Evolutionary conservation across 768 basidiomycete genomes (phyloP), one percentile per base, ranked within the genome.

Genomic region (Psilocybe cyanescens): DNA sequence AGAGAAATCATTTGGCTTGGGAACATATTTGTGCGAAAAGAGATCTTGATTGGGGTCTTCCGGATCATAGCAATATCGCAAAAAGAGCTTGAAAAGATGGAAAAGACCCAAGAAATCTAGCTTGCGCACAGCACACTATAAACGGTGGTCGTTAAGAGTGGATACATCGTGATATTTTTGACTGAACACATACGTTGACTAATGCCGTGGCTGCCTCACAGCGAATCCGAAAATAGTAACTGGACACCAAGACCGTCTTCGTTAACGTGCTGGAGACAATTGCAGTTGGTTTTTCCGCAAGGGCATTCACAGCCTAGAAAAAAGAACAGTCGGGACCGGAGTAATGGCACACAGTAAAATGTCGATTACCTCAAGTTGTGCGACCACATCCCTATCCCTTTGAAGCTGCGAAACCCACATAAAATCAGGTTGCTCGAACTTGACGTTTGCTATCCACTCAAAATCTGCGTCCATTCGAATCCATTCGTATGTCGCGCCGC

Each of bases 331-430:
- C 19, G 30, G 58, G 49, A 19, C 44, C 8, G 28, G n/a, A 46
- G 2, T 51, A 8, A 12, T 8, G 62, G 55, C 19, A 35, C 14
- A 61, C 14, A 55, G 35, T 24, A 14, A 41, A 59, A 16, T 4
- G 41, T 47, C 17, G 73, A 88, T 68, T 65, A 94, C 97, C 88
- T 99, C 96, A 12, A 98, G 80, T 74, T 99, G 97, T 1, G 97
- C 97, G 19, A 98, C 90, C 39, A 99, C 96, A 76, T 99, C 97
- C 63, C 95, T 81, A 75, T 99, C 97, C 58, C 95, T 82, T 75
- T 97, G 94, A 54, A 99, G 78, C 72, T 99, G 97, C 44, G 90
- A 94, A 19, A 97, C 92, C 95, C 96, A 99, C 94, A 97, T 97
- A 70, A 95, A 99, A 78, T 96, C 95, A 46, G 94, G 94, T 77